These are phyloP conservation scores for Puccinia brachypodii DNA, from an alignment of 1,284 basidiomycete genomes.

Conservation along the genomic window DNA sequence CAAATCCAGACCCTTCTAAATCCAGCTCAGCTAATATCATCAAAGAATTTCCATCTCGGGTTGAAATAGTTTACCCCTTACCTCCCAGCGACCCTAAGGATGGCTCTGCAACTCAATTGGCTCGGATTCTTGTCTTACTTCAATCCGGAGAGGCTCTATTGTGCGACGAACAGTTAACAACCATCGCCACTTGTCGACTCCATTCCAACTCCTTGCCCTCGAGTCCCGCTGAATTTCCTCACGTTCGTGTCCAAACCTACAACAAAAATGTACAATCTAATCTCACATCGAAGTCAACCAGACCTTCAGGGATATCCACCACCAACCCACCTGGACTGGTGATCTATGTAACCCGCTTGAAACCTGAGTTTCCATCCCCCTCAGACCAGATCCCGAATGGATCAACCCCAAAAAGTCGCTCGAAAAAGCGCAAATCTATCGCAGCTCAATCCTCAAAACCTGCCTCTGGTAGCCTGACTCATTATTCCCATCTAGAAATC, in stretches of 20 bases:
- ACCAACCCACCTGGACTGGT: background rate
- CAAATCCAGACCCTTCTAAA: conserved; percentile 8
- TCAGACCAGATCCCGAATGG: background rate
- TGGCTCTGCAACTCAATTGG: background rate
- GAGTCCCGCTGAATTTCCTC: background rate
- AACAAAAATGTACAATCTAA: background rate
- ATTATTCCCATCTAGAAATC: conserved; percentile 33
- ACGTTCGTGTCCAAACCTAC: conserved; percentile 13
- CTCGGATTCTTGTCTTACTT: conserved; percentile 25
- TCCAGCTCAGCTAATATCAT: conserved; percentile 25
- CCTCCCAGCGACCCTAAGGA: background rate
- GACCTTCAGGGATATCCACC: background rate
- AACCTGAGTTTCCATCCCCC: background rate
- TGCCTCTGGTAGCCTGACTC: background rate
- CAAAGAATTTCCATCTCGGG: conserved; percentile 34
- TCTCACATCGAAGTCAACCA: conserved; percentile 9
- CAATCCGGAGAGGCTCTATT: conserved; percentile 18
- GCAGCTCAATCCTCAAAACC: background rate
- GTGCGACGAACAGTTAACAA: conserved; percentile 17
- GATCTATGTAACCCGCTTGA: conserved; percentile 24
- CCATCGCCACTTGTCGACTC: conserved; percentile 14
- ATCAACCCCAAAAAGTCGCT: conserved; percentile 15
- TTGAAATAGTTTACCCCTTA: conserved; percentile 20
- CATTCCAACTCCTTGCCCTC: background rate
- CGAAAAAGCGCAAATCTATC: conserved; percentile 38